Base-by-base conservation (phyloP, 805 yeast genomes). In the Pichia occidentalis region DNA sequence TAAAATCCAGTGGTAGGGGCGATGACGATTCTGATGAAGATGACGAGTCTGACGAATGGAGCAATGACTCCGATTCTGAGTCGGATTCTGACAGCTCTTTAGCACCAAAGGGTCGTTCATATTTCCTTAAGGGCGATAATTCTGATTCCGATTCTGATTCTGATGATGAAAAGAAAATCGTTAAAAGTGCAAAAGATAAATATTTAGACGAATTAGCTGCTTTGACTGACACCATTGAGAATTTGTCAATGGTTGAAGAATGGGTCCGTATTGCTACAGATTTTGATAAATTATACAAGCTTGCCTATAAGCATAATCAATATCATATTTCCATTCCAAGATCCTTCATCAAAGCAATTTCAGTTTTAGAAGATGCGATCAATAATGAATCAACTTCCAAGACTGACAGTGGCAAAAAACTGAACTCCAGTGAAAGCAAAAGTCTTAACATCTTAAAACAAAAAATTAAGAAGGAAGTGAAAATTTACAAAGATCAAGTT, bases 101-200 rank as follows among this genome's bases (percentile, higher is more conserved):
- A 28, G 47, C 53, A 32, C 71, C 67, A 13, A 54, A 55, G 37
- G 80, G 79, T 14, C 75, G 79, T 17, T 61, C 75, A 4, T 75
- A 73, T 53, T 73, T 75, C 57, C 63, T 75, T 50, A 74, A 71
- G 50, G 57, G 68, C 61, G 42, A 57, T n/a, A 54, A 44, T 21
- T 54, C 63, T 23, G 75, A 68, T 47, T 54, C 54, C 25, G 67
- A 60, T 35, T 55, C 56, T 9, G 65, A 59, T 23, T 47, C 64
- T 37, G 85, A 76, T 41, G 82, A 74, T 43, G 84, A 80, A 54
- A 81, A 77, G 59, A 83, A 80, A 50, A 86, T 87, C 29, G 95
- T 90, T 50, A 88, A 85, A 66, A 79, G 92, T 42, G 95, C 97
- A 37, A 85, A 82, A 65, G 97, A 88, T 48, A 92, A 90, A 68